These are phyloP conservation scores for Leptographium galeiforme DNA, from an alignment of 2,329 filamentous ascomycete genomes.

Conservation along the genomic window DNA sequence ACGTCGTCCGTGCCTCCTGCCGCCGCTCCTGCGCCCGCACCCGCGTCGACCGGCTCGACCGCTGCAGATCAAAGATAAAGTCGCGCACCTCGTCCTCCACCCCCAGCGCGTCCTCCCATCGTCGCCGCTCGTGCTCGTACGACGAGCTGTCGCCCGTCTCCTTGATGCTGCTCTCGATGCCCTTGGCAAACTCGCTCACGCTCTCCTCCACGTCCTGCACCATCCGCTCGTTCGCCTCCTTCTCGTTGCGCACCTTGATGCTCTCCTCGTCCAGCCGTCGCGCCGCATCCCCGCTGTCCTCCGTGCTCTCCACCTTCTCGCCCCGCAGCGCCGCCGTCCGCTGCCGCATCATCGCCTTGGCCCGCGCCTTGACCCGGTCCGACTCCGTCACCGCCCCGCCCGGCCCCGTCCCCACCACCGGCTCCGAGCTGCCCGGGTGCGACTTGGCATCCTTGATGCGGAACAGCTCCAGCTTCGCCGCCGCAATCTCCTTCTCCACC, in stretches of 20 bases:
- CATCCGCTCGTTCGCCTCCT: conserved; percentile 92
- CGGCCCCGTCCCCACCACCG: conserved; percentile 83
- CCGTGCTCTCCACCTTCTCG: conserved; percentile 52
- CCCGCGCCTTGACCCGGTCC: conserved; percentile 85
- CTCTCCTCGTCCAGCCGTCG: conserved; percentile 83
- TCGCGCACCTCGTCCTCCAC: conserved; percentile 95
- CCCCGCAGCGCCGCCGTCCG: conserved; percentile 85
- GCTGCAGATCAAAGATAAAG: conserved; percentile 93
- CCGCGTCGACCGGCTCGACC: conserved; percentile 65
- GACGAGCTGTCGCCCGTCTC: conserved; percentile 62
- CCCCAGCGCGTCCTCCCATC: conserved; percentile 92
- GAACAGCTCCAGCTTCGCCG: conserved; percentile 85
- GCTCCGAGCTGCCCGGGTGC: conserved; percentile 64
- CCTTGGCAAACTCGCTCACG: conserved; percentile 72
- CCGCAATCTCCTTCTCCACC: conserved; percentile 84
- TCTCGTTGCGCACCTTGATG: conserved; percentile 66
- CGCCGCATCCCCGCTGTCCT: conserved; percentile 65
- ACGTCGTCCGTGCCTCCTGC: conserved; percentile 16
- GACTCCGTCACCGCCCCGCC: conserved; percentile 84
- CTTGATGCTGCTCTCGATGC: conserved; percentile 78
- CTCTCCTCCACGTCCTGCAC: conserved; percentile 94
- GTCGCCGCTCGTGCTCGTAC: conserved; percentile 77
- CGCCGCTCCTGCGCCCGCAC: conserved; percentile 47
- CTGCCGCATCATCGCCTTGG: conserved; percentile 98
- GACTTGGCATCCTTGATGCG: conserved; percentile 86